Evolutionary conservation across 139 green algal species (phyloP), one percentile per base, ranked within the genome.

Genomic region (Haematococcus sp.): DNA sequence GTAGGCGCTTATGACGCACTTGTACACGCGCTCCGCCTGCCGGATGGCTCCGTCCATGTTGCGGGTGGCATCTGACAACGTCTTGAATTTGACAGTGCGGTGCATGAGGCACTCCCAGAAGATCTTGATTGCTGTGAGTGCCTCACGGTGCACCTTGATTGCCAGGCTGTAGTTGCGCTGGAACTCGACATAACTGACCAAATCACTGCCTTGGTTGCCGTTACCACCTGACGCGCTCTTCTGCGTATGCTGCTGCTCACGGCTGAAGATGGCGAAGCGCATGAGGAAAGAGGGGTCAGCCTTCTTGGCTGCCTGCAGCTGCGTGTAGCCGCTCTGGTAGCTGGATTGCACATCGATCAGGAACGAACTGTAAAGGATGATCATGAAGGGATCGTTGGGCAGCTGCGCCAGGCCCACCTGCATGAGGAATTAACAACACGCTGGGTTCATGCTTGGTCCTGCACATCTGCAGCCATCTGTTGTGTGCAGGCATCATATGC

Each of bases 111-210:
- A 34, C 35, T 65, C n/a, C 79, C 79, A 85, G 51, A 85, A 81
- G 23, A 58, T 58, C 25, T 66, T 71, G 5, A 44, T 85, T 22
- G 79, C 63, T 2, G 70, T 44, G 32, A 85, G 60, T 15, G 79
- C 74, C 1, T 74, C 79, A 44, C 61, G 60, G 71, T 85, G 79
- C 17, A 34, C 55, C n/a, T 59, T n/a, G 4, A 35, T 32, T 33
- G 64, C 60, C 28, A 68, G 34, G n/a, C 59, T 73, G 68, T 82
- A 77, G 78, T 81, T 87, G 63, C 80, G 80, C 52, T 83, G 74
- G 63, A 87, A 83, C 71, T 83, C 82, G 23, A 87, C 78, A 58
- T 88, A 49, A 11, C 73, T 77, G n/a, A 88, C 80, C 44, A 88
- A 71, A 63, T 88, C 83, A 20, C 76, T 61, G n/a, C 31, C 51